These are phyloP conservation scores for Daphne laureola DNA, from an alignment of 441 rosid species.

Conservation along the genomic window DNA sequence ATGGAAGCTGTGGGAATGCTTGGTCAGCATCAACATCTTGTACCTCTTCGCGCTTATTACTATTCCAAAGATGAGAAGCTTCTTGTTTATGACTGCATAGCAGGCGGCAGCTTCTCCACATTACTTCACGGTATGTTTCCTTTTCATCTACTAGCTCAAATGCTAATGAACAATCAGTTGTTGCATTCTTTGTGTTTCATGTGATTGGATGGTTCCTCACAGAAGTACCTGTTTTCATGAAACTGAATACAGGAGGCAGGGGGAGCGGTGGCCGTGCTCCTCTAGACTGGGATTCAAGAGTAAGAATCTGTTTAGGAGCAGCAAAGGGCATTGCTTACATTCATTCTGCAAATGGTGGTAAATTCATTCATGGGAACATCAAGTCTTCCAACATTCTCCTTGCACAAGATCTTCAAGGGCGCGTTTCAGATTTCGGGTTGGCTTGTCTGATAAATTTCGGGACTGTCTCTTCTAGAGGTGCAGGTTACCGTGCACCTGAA, in stretches of 20 bases:
- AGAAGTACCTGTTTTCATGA: not conserved
- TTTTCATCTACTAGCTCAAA: not conserved
- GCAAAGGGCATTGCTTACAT: conserved; percentile 45
- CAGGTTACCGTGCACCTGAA: conserved; percentile 68
- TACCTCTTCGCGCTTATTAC: conserved; percentile 70
- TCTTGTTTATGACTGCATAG: conserved; percentile 52
- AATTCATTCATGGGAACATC: conserved; percentile 62
- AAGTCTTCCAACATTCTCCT: conserved; percentile 63
- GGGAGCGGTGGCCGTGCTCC: conserved; percentile 34
- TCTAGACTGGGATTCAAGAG: conserved; percentile 47
- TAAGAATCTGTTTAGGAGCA: conserved; percentile 41
- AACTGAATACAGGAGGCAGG: conserved; percentile 34
- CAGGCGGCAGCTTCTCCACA: conserved; percentile 52
- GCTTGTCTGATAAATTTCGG: conserved; percentile 48
- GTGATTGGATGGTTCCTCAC: too few relatives aligned
- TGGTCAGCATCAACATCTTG: conserved; percentile 49
- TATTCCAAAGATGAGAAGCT: conserved; percentile 72
- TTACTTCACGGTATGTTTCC: conserved; percentile 51
- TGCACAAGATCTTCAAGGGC: conserved; percentile 39
- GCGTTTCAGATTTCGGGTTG: conserved; percentile 60
- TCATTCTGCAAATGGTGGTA: conserved; percentile 40
- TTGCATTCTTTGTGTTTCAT: too few relatives aligned
- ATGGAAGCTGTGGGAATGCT: conserved; percentile 59
- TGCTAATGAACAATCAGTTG: too few relatives aligned
- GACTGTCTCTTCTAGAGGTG: conserved; percentile 40